Conservation (phyloP, 768 basidiomycete genomes). For the Guyanaporus albipodus region DNA sequence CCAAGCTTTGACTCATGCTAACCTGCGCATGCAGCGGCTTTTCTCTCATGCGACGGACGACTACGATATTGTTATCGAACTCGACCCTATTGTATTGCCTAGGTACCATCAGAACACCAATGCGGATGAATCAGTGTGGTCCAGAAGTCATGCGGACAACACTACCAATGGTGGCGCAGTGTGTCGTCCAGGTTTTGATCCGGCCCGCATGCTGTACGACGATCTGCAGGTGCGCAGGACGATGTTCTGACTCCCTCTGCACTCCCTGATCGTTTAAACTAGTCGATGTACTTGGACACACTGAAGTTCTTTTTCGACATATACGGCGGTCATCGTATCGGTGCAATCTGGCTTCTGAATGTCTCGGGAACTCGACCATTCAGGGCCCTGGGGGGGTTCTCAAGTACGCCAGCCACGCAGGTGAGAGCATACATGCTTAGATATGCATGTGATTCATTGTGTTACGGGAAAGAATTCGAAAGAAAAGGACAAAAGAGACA, state of each 20-base stretch:
- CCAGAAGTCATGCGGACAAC: slow-evolving; percentile 27
- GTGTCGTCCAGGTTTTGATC: slow-evolving; percentile 74
- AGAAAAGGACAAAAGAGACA: slow-evolving; percentile 46
- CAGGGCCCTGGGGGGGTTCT: slow-evolving; percentile 80
- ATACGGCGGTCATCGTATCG: slow-evolving; percentile 74
- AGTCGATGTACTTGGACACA: slow-evolving; percentile 73
- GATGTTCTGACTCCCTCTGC: background rate
- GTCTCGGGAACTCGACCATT: slow-evolving; percentile 57
- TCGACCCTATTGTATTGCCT: slow-evolving; percentile 60
- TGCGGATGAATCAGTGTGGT: slow-evolving; percentile 46
- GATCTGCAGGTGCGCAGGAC: slow-evolving; percentile 65
- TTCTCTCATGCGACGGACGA: slow-evolving; percentile 81
- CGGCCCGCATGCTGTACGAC: slow-evolving; percentile 57
- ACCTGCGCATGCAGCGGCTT: slow-evolving; percentile 50
- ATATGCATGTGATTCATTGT: background rate
- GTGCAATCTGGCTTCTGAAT: slow-evolving; percentile 82
- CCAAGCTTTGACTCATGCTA: background rate
- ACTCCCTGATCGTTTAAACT: slow-evolving; percentile 4
- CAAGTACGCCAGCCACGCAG: slow-evolving; percentile 51
- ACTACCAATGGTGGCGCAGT: slow-evolving; percentile 31
- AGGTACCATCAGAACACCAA: slow-evolving; percentile 71
- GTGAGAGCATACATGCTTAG: slow-evolving; percentile 20
- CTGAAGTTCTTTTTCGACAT: slow-evolving; percentile 83
- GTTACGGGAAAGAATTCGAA: slow-evolving; percentile 30
- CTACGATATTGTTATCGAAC: slow-evolving; percentile 81